Evolutionary conservation across 345 rosid genomes (phyloP).

Genomic region (Hevea brasiliensis): DNA sequence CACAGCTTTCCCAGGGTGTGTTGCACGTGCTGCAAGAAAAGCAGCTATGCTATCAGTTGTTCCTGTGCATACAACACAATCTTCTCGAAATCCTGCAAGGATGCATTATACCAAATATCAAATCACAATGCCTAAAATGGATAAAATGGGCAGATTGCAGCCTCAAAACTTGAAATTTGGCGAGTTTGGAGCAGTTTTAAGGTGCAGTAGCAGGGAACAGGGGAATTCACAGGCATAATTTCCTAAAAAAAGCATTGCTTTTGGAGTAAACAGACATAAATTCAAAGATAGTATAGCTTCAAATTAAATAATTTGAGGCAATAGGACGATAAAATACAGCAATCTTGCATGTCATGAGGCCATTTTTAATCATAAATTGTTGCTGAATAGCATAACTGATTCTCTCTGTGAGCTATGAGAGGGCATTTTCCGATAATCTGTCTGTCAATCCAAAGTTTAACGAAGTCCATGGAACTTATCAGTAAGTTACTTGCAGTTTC

Average conservation of each 20-base stretch:
- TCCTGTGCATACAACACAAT: conserved; percentile 75
- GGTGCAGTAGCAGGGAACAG: not conserved
- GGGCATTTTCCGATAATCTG: not conserved
- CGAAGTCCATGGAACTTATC: not conserved
- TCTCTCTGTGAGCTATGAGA: not conserved
- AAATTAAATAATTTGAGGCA: not conserved
- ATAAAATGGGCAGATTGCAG: not conserved
- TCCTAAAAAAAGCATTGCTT: not conserved
- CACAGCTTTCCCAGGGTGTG: conserved; percentile 83
- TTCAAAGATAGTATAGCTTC: not conserved
- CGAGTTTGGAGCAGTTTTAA: conserved; percentile 1
- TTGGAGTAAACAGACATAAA: not conserved
- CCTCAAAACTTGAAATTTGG: conserved; percentile 2
- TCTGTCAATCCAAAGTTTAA: not conserved
- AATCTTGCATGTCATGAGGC: not conserved
- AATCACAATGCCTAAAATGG: not conserved
- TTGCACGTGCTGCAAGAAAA: conserved; percentile 89
- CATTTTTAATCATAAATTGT: not conserved
- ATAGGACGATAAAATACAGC: not conserved
- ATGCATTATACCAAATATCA: conserved; percentile 11
- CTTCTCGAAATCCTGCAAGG: conserved; percentile 69
- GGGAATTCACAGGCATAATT: conserved; percentile 1
- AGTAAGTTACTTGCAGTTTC: not conserved
- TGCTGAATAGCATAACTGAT: not conserved
- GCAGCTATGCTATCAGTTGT: conserved; percentile 97